phyloP scores from a whole-genome alignment of 1,284 basidiomycete genomes.

The Peniophora sp. region DNA sequence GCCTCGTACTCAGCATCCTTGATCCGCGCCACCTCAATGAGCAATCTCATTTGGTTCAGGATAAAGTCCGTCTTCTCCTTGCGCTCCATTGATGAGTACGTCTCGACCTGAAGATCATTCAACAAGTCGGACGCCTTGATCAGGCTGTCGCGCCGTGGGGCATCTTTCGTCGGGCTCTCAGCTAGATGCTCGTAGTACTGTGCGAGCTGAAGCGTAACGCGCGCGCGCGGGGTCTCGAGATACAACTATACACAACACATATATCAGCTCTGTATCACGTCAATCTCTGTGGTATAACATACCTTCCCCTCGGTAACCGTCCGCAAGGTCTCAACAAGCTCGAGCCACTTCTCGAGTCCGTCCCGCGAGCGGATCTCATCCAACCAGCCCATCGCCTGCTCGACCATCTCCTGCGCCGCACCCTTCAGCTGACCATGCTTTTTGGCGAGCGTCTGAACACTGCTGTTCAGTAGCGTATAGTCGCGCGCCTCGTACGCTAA shows the following conservation, averaged over 20 bases:
- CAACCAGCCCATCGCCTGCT: conserved; percentile 76
- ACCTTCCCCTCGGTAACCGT: conserved; percentile 96
- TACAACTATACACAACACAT: conserved; percentile 67
- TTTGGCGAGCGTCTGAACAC: conserved; percentile 75
- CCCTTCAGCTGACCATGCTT: conserved; percentile 97
- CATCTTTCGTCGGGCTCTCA: conserved; percentile 28
- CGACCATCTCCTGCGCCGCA: conserved; percentile 86
- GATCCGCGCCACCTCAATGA: conserved; percentile 62
- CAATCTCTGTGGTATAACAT: conserved; percentile 11
- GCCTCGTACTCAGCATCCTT: conserved; percentile 56
- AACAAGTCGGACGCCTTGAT: conserved; percentile 85
- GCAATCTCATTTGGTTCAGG: conserved; percentile 93
- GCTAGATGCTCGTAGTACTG: conserved; percentile 75
- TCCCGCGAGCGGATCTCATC: conserved; percentile 63
- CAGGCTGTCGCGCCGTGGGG: conserved; percentile 56
- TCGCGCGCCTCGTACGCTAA: conserved; percentile 70
- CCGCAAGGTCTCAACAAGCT: conserved; percentile 84
- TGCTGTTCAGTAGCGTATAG: conserved; percentile 65
- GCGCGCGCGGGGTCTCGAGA: conserved; percentile 93
- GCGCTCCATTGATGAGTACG: conserved; percentile 97
- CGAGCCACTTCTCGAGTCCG: conserved; percentile 75
- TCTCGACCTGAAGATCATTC: conserved; percentile 96
- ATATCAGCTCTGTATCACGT: background rate
- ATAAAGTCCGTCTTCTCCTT: conserved; percentile 98
- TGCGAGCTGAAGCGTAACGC: conserved; percentile 82